Percentiles rank a stretch among this genome's conserved stretches.
Conservation (phyloP, 192 early-diverging fungal species). For the Coemansia sp. region DNA sequence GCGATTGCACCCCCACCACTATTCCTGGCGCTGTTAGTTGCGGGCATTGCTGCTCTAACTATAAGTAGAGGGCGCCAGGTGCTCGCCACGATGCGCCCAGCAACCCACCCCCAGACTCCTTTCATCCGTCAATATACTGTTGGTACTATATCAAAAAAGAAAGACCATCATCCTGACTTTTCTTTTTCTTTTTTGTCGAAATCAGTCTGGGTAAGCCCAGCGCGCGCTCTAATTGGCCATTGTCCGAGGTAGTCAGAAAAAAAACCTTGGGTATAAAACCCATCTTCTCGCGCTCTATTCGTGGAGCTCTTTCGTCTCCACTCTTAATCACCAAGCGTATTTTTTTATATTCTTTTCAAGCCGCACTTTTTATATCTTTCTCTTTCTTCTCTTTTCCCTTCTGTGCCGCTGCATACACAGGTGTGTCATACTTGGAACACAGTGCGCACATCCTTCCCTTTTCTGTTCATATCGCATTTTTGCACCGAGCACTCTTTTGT, state of each 20-base stretch:
- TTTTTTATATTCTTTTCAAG: slow-evolving; percentile 6
- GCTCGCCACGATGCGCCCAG: not conserved
- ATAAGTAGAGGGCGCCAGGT: not conserved
- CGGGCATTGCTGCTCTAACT: not conserved
- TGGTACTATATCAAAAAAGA: not conserved
- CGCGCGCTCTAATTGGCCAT: not conserved
- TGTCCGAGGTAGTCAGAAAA: not conserved
- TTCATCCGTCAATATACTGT: not conserved
- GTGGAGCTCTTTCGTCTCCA: not conserved
- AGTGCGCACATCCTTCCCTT: not conserved
- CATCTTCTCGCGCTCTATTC: not conserved
- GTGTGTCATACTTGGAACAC: not conserved
- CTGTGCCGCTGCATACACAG: slow-evolving; percentile 4
- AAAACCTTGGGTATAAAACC: not conserved
- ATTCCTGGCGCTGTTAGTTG: not conserved
- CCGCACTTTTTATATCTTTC: not conserved
- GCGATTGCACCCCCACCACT: not conserved
- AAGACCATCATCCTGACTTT: not conserved
- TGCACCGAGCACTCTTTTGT: not conserved
- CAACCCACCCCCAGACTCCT: not conserved
- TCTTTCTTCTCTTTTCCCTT: slow-evolving; percentile 7
- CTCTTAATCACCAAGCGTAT: not conserved
- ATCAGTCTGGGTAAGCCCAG: not conserved
- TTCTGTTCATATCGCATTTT: not conserved
- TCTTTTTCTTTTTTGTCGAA: not conserved